phyloP scores from a whole-genome alignment of 306 rosid genomes.

The Castanea sativa region DNA sequence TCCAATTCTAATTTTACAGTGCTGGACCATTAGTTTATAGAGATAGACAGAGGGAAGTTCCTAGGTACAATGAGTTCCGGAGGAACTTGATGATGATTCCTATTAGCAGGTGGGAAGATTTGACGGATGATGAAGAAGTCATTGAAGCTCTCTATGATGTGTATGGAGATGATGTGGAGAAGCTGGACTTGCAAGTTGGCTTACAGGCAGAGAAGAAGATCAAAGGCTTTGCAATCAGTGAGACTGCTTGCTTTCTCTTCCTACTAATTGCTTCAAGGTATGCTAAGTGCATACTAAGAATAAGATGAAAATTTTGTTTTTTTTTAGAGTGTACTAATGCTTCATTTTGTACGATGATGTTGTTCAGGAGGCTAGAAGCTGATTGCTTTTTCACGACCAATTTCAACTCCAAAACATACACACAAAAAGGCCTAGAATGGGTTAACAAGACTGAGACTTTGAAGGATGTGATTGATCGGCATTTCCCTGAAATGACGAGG shows the following conservation, averaged over 20 bases:
- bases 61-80: constrained; percentile 67
- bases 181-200: constrained; percentile 65
- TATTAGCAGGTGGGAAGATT: constrained; percentile 66
- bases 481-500: constrained; percentile 61
- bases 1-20: constrained; percentile 13
- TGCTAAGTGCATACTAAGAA: neutral
- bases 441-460: constrained; percentile 66
- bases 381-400: constrained; percentile 75
- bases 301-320: neutral
- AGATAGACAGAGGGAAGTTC: constrained; percentile 77
- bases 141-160: constrained; percentile 46
- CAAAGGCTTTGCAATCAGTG: constrained; percentile 76
- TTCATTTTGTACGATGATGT: constrained; percentile 7
- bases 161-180: constrained; percentile 74
- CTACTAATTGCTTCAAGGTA: constrained; percentile 71
- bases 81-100: constrained; percentile 68
- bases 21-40: constrained; percentile 44
- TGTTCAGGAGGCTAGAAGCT: constrained; percentile 70
- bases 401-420: constrained; percentile 60
- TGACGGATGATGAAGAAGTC: constrained; percentile 53
- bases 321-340: neutral
- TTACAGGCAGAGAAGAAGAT: constrained; percentile 74
- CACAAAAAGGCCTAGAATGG: constrained; percentile 68
- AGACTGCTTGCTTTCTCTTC: constrained; percentile 68
- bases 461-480: constrained; percentile 69